Conservation (phyloP, 768 basidiomycete species). For the Termitomyces sp. region DNA sequence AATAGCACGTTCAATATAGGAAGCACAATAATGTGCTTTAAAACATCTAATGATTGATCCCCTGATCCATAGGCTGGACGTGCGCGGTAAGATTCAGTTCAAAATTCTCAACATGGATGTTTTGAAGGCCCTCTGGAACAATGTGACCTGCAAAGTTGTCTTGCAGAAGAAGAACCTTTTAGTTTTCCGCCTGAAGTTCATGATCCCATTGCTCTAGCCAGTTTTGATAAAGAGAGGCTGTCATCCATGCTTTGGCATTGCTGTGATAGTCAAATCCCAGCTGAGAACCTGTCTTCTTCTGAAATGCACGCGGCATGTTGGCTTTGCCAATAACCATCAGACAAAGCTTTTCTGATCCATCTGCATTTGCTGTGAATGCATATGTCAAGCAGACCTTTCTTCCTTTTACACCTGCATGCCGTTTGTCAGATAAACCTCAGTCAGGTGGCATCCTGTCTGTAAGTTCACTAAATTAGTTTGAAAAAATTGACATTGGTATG, state of each 20-base stretch:
- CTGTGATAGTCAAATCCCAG: neutral
- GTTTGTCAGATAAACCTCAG: neutral
- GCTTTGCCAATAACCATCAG: neutral
- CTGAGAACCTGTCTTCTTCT: neutral
- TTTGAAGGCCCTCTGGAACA: too few species aligned
- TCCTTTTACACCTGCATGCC: neutral
- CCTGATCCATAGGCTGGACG: too few species aligned
- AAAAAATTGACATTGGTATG: neutral
- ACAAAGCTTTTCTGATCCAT: neutral
- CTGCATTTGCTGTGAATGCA: neutral
- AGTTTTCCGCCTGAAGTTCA: too few species aligned
- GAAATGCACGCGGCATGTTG: neutral
- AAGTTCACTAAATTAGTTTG: neutral
- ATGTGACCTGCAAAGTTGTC: too few species aligned
- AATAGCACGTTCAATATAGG: too few species aligned
- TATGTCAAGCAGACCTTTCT: neutral
- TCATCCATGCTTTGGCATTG: neutral
- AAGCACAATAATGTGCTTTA: too few species aligned
- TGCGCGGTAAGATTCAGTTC: too few species aligned
- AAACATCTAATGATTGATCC: too few species aligned
- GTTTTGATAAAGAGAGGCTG: neutral
- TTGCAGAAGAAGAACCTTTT: too few species aligned
- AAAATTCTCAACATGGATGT: too few species aligned
- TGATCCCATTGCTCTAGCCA: neutral
- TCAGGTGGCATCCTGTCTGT: neutral